Percentiles rank a stretch among this genome's conserved stretches.
Conservation (phyloP, 805 yeast genomes). For the Dipodascus albidus region DNA sequence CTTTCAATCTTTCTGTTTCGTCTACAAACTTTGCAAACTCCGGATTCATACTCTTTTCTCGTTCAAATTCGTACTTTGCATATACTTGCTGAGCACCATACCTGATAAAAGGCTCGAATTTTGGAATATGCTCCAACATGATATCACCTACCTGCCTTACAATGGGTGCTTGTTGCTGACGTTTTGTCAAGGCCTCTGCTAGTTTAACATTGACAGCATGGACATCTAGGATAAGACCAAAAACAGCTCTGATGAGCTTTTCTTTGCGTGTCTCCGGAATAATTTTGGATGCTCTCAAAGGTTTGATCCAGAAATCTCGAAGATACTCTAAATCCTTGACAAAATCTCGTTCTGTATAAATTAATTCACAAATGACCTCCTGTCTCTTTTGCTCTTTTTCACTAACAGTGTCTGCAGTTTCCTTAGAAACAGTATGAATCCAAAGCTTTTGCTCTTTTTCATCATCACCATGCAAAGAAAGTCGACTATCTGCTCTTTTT, state of each 20-base stretch:
- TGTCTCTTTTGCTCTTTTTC: constrained; percentile 85
- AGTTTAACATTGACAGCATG: constrained; percentile 72
- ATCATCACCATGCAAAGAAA: constrained; percentile 56
- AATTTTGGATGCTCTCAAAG: constrained; percentile 73
- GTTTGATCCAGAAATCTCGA: constrained; percentile 89
- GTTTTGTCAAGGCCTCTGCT: constrained; percentile 77
- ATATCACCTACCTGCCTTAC: constrained; percentile 83
- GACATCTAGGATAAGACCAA: constrained; percentile 80
- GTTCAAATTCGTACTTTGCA: constrained; percentile 90
- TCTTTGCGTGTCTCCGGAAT: constrained; percentile 86
- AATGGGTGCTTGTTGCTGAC: constrained; percentile 79
- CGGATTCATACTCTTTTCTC: constrained; percentile 84
- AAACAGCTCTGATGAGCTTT: constrained; percentile 82
- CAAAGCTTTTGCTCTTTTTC: constrained; percentile 78
- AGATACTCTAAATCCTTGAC: constrained; percentile 89
- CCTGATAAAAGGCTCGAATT: constrained; percentile 82
- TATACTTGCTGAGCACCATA: constrained; percentile 93
- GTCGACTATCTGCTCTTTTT: constrained; percentile 57
- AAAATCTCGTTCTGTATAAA: constrained; percentile 88
- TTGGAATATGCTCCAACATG: constrained; percentile 69
- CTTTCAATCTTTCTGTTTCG: constrained; percentile 76
- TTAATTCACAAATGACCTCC: constrained; percentile 88
- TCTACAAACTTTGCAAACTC: constrained; percentile 89
- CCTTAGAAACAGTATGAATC: constrained; percentile 84
- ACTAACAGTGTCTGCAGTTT: constrained; percentile 63